Evolutionary conservation across 805 yeast genomes (phyloP), one percentile per base, ranked within the genome.

Genomic region (Middelhovenomyces tepae): DNA sequence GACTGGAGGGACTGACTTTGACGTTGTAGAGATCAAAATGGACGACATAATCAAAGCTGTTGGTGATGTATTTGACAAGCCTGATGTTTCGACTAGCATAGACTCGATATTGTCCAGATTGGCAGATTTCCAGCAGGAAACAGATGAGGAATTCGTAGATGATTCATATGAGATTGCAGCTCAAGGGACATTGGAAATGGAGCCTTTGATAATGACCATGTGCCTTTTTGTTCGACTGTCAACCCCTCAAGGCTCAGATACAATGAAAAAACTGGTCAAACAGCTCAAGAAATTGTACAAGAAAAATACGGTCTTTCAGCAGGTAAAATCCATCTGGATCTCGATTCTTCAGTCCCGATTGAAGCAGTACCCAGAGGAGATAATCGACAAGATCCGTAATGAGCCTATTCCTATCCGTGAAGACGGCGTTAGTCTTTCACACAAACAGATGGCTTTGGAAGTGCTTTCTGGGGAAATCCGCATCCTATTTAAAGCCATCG

Each of bases 1-100:
- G 57, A 54, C 60, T 40, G 65, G 64, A 14, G 83, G 84, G 0
- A 79, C 91, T 2, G 71, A 69, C 29, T 73, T 64, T 51, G 97
- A 89, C 53, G 79, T 82, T 47, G 95, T 78, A 5, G 97, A 89
- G 54, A 46, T 89, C 3, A 64, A 75, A 1, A 43, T 78, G 16
- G 43, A 49, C 0, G 48, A 53, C 3, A 61, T 77, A 9, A 61
- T 58, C 32, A 47, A 54, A 1, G 62, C 61, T 6, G 64, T 71
- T 31, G 33, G 28, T 16, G n/a, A 7, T 22, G n/a, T 10, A 24
- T 38, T 15, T 10, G n/a, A n/a, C n/a, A n/a, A n/a, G n/a, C n/a
- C 26, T 8, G 24, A 16, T 3, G 9, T 25, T 17, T 11, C 16
- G 2, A 19, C 15, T 3, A 19, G n/a, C 27, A 20, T 24, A 9